Percentiles rank a stretch among this genome's conserved stretches.
Evolutionary conservation across 2,329 filamentous ascomycete genomes (phyloP).

Genomic region (Immersiporthe knoxdaviesiana): DNA sequence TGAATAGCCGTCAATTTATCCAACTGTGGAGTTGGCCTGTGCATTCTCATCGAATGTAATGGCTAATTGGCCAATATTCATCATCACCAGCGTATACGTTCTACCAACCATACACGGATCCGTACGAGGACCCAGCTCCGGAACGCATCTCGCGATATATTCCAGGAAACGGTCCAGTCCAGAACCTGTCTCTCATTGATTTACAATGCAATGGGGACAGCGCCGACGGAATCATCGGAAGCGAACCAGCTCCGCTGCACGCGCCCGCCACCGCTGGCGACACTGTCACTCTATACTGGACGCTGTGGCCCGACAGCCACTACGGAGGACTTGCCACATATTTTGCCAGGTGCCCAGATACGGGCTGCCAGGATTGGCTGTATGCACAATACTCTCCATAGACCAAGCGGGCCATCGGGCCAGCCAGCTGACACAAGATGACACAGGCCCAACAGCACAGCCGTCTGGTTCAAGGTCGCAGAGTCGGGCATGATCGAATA

Average conservation of each 20-base stretch:
- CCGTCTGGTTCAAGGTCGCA: conserved; percentile 61
- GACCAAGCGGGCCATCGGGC: neutral
- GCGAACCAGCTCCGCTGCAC: conserved; percentile 56
- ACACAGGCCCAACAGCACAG: conserved; percentile 30
- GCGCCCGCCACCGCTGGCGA: conserved; percentile 57
- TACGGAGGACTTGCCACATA: conserved; percentile 61
- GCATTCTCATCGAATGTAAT: neutral
- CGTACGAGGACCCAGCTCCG: conserved; percentile 23
- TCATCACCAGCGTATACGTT: neutral
- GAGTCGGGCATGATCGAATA: conserved; percentile 42
- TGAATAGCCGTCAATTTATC: no score
- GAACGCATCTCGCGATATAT: conserved; percentile 13
- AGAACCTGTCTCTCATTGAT: conserved; percentile 42
- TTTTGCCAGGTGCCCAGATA: conserved; percentile 60
- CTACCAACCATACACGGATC: neutral
- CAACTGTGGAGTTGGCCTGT: no score
- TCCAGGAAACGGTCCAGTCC: conserved; percentile 5
- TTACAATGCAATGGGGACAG: conserved; percentile 60
- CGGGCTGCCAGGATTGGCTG: conserved; percentile 53
- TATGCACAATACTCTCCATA: conserved; percentile 31
- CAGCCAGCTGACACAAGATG: conserved; percentile 23
- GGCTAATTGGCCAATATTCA: neutral
- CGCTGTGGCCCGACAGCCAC: conserved; percentile 53
- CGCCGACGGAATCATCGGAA: conserved; percentile 51
- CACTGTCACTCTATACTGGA: conserved; percentile 59